phyloP scores from a whole-genome alignment of 768 basidiomycete species.

The Mycena vitilis region DNA sequence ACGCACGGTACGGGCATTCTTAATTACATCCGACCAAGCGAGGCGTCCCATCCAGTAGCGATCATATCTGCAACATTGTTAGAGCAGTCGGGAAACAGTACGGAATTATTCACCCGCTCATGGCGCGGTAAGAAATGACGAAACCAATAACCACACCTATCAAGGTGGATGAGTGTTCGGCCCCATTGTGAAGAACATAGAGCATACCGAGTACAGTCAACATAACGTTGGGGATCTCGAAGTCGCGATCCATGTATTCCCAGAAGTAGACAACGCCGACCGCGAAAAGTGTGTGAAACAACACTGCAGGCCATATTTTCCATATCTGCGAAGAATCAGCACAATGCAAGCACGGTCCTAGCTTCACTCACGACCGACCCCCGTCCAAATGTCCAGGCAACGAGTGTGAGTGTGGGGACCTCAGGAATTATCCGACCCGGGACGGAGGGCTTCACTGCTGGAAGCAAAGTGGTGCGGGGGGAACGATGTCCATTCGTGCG shows the following conservation, averaged over 20 bases:
- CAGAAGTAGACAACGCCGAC: conserved; percentile 43
- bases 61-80: conserved; percentile 58
- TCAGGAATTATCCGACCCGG: conserved; percentile 31
- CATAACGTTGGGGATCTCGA: conserved; percentile 67
- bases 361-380: conserved; percentile 53
- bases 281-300: conserved; percentile 71
- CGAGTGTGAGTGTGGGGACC: conserved; percentile 34
- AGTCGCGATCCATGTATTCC: conserved; percentile 44
- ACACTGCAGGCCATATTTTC: conserved; percentile 75
- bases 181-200: no score
- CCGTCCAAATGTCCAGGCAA: conserved; percentile 56
- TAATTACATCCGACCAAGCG: conserved; percentile 68
- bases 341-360: neutral
- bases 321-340: conserved; percentile 52
- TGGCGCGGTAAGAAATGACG: conserved; percentile 74
- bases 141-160: conserved; percentile 68
- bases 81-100: neutral
- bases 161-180: no score
- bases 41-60: conserved; percentile 71
- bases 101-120: conserved; percentile 59
- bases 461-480: conserved; percentile 23
- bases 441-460: conserved; percentile 30
- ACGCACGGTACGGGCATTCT: conserved; percentile 59
- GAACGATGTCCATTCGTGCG: neutral
- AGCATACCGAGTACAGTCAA: conserved; percentile 68